Percentiles rank a stretch among this genome's conserved stretches.
phyloP scores from a whole-genome alignment of 352 stramenopile species.

The Globisporangium carolinianum region DNA sequence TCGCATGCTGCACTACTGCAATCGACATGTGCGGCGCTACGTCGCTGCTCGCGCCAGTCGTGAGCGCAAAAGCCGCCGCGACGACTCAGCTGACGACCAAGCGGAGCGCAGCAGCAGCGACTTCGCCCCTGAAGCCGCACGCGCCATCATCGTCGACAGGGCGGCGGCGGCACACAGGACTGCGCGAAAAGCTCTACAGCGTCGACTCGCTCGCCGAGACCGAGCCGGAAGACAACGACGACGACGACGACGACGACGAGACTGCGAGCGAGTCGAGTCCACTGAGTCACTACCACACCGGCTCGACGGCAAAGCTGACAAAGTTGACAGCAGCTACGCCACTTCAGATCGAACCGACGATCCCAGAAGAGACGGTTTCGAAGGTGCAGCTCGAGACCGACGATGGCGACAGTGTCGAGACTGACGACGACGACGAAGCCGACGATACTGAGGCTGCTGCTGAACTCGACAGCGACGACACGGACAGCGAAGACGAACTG shows the following conservation, averaged over 20 bases:
- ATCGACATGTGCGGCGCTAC: background rate
- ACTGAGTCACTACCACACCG: constrained; percentile 15
- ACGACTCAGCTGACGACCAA: background rate
- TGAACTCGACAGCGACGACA: constrained; percentile 8
- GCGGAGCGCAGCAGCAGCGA: background rate
- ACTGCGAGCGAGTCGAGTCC: constrained; percentile 17
- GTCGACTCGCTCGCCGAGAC: constrained; percentile 28
- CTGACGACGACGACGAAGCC: background rate
- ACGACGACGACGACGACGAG: constrained; percentile 27
- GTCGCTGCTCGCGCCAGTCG: background rate
- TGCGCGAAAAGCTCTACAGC: constrained; percentile 24
- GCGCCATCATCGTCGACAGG: background rate
- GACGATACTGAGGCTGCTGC: no score
- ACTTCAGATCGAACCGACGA: constrained; percentile 1
- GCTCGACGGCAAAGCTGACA: background rate
- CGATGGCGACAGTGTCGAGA: background rate
- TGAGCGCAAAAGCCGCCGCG: background rate
- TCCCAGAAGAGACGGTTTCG: constrained; percentile 2
- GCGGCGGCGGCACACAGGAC: constrained; percentile 5
- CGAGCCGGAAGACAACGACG: constrained; percentile 21
- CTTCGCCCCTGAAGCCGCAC: constrained; percentile 5
- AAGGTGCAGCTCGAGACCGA: background rate
- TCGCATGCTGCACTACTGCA: background rate
- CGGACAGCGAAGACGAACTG: constrained; percentile 12
- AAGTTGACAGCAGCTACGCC: background rate